Evolutionary conservation across 768 basidiomycete genomes (phyloP), one percentile per base, ranked within the genome.

Genomic region (Leccinum uliginosum): DNA sequence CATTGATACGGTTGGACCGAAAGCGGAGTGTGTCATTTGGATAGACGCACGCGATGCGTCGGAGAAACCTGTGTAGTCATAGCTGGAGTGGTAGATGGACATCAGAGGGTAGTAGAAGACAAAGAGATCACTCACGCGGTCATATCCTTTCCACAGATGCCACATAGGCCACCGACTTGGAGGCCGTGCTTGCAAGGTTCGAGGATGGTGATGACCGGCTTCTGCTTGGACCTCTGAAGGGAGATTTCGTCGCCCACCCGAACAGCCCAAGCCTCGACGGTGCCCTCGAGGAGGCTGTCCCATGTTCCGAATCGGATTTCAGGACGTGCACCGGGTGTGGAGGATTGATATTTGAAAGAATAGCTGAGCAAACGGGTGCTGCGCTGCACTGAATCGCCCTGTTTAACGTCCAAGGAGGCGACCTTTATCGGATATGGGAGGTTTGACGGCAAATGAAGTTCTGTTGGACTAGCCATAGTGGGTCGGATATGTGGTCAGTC

Each of bases 111-210:
- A 21, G 27, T 26, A 38, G 30, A 56, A 50, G 52, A 54, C 24
- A 14, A 44, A 58, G 44, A 61, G 48, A 57, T 12, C 38, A 62
- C 87, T 56, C 67, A 95, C 93, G 80, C 83, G 45, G 91, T 95
- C 82, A 98, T 88, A 64, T 99, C 95, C 76, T 91, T 94, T 35
- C 94, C 96, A 67, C 96, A 99, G 29, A 97, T 71, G 1, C 91
- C 93, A 69, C 96, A 99, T 50, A 99, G 78, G 1, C 96, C 96
- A 43, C 87, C 85, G 50, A 96, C 77, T 70, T 98, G 95, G 64
- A 96, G 86, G 57, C 91, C 91, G 73, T 99, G 96, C 56, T 92
- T 93, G 76, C 96, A 99, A n/a, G 93, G 91, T 72, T 98, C 95
- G 47, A 83, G 74, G 60, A 98, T 76, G 35, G 82, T 72, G 23